These are phyloP conservation scores for Lasiosphaeria ovina DNA, from an alignment of 495 filamentous ascomycete genomes.

Conservation along the genomic window DNA sequence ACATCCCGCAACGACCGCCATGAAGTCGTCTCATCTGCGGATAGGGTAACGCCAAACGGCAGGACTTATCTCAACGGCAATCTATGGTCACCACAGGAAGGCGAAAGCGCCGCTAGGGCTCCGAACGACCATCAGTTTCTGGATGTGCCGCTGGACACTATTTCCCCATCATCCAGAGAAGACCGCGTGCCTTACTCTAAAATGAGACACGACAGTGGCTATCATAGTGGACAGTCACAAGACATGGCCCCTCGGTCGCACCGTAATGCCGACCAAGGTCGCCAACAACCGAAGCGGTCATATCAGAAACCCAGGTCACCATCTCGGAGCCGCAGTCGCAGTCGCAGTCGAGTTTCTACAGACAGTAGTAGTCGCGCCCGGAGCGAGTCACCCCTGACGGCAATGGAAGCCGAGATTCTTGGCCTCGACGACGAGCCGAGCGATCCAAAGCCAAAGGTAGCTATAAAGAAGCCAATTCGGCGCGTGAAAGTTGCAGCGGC, in stretches of 20 bases:
- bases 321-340: slow-evolving; percentile 14
- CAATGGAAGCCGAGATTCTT: slow-evolving; percentile 24
- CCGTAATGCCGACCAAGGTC: slow-evolving; percentile 14
- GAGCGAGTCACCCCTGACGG: slow-evolving; percentile 28
- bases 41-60: slow-evolving; percentile 12
- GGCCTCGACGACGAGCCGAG: slow-evolving; percentile 19
- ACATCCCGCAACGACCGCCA: slow-evolving; percentile 2
- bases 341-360: slow-evolving; percentile 12
- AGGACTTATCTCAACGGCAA: slow-evolving; percentile 16
- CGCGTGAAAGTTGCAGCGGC: slow-evolving; percentile 27
- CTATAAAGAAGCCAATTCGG: slow-evolving; percentile 3
- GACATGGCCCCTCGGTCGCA: slow-evolving; percentile 12
- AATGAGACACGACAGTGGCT: slow-evolving; percentile 33
- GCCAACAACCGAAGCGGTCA: slow-evolving; percentile 9
- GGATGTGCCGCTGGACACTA: slow-evolving; percentile 11
- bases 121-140: slow-evolving; percentile 10
- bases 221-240: slow-evolving; percentile 30
- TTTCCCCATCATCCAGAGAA: slow-evolving; percentile 14
- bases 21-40: slow-evolving; percentile 6
- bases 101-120: slow-evolving; percentile 15
- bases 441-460: slow-evolving; percentile 12
- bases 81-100: slow-evolving; percentile 29
- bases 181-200: slow-evolving; percentile 17
- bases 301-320: slow-evolving; percentile 16
- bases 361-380: slow-evolving; percentile 16